Evolutionary conservation across 768 basidiomycete species (phyloP).

Genomic region (Trametes coccinea): DNA sequence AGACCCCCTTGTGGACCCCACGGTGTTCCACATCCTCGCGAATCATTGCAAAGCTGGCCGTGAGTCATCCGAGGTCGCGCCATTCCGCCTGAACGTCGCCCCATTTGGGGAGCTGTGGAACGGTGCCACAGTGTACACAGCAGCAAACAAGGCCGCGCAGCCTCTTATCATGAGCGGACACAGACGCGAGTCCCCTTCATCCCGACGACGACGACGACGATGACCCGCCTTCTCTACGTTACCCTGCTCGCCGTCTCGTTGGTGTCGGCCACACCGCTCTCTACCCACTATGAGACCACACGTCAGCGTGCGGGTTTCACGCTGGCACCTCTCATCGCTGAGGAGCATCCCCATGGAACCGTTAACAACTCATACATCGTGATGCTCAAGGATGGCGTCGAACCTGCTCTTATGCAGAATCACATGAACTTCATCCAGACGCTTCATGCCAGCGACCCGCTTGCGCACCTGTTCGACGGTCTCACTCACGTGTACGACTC

Average conservation of each 20-base stretch:
- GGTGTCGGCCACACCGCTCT: slow-evolving; percentile 46
- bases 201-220: slow-evolving; percentile 27
- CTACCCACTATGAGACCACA: slow-evolving; percentile 40
- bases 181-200: background rate
- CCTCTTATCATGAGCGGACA: slow-evolving; percentile 20
- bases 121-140: slow-evolving; percentile 23
- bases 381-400: slow-evolving; percentile 74
- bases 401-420: slow-evolving; percentile 58
- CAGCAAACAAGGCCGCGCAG: slow-evolving; percentile 23
- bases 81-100: slow-evolving; percentile 4
- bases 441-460: slow-evolving; percentile 56
- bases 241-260: slow-evolving; percentile 42
- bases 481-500: slow-evolving; percentile 77
- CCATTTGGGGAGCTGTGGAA: slow-evolving; percentile 2
- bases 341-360: slow-evolving; percentile 65
- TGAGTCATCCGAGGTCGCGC: background rate
- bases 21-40: no score
- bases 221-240: slow-evolving; percentile 33
- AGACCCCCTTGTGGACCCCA: no score
- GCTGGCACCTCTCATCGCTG: slow-evolving; percentile 60
- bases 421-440: slow-evolving; percentile 77
- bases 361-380: slow-evolving; percentile 95
- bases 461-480: slow-evolving; percentile 52
- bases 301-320: slow-evolving; percentile 44
- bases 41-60: no score